A percentile compares a stretch with the other conserved stretches of the same genome.
These are phyloP conservation scores for Paratinospora sagittata DNA, from an alignment of 164 flowering plant genomes.

Conservation along the genomic window DNA sequence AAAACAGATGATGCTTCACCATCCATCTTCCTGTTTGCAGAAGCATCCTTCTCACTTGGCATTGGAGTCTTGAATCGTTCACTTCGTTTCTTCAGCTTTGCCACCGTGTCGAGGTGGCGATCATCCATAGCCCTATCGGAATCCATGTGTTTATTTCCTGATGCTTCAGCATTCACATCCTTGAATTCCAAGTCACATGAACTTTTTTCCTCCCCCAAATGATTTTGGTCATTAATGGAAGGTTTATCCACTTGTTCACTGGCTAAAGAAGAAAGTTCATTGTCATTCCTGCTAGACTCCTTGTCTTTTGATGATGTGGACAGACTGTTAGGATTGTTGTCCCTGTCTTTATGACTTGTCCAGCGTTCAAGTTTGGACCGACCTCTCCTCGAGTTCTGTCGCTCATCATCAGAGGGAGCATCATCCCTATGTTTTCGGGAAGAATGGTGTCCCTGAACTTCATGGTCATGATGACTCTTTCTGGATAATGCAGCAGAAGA, in stretches of 20 bases:
- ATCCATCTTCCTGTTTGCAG: conserved; percentile 47
- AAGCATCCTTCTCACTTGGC: conserved; percentile 78
- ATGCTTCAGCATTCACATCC: conserved; percentile 28
- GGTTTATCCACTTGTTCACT: conserved; percentile 33
- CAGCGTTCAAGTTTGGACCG: conserved; percentile 87
- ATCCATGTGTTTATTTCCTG: conserved; percentile 13
- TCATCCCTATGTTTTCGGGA: conserved; percentile 54
- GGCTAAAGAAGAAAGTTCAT: conserved; percentile 29
- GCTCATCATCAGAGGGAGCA: conserved; percentile 72
- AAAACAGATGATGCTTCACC: conserved; percentile 41
- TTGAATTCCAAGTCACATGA: conserved; percentile 31
- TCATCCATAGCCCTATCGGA: conserved; percentile 37
- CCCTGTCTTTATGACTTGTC: conserved; percentile 86
- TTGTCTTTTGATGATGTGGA: conserved; percentile 44
- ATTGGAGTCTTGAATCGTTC: conserved; percentile 96
- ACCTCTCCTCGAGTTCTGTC: conserved; percentile 56
- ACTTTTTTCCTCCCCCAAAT: conserved; percentile 33
- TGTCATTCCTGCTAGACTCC: conserved; percentile 35
- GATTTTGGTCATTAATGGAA: conserved; percentile 28
- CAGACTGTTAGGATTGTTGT: conserved; percentile 26
- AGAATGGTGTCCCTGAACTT: conserved; percentile 25
- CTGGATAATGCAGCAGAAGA: conserved; percentile 18
- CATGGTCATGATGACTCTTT: conserved; percentile 29
- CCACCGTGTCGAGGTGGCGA: conserved; percentile 83
- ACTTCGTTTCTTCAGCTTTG: conserved; percentile 86